Conservation (phyloP, 176 grass and related monocot species). For the Carex littledalei region DNA sequence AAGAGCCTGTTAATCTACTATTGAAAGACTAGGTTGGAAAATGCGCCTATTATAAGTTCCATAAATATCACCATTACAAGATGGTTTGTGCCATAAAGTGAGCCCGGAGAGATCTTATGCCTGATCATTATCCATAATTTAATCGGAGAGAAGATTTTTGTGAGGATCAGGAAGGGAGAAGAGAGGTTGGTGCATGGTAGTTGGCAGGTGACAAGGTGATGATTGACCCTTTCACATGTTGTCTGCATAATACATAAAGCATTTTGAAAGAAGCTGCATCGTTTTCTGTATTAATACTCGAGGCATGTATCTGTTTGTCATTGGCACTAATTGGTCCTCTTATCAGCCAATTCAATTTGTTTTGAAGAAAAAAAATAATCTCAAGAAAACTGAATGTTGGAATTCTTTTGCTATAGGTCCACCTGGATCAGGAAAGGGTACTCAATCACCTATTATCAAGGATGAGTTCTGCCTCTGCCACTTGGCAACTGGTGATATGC, state of each 20-base stretch:
- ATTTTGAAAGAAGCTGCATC: background rate
- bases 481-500: conserved; percentile 97
- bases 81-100: background rate
- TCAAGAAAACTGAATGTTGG: background rate
- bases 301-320: background rate
- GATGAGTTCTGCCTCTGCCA: conserved; percentile 94
- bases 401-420: conserved; percentile 49
- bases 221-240: background rate
- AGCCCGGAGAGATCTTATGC: background rate
- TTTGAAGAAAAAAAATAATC: background rate
- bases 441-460: conserved; percentile 88
- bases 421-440: conserved; percentile 92
- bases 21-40: background rate
- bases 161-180: background rate
- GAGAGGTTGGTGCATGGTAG: background rate
- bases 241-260: background rate
- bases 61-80: background rate
- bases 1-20: background rate
- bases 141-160: background rate
- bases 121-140: background rate
- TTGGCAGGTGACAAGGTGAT: background rate
- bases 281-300: background rate
- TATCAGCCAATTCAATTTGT: background rate
- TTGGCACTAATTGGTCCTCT: background rate
- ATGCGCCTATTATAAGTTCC: background rate